Evolutionary conservation across 2,329 filamentous ascomycete genomes (phyloP).

Genomic region (Phaeosphaeriaceae sp.): DNA sequence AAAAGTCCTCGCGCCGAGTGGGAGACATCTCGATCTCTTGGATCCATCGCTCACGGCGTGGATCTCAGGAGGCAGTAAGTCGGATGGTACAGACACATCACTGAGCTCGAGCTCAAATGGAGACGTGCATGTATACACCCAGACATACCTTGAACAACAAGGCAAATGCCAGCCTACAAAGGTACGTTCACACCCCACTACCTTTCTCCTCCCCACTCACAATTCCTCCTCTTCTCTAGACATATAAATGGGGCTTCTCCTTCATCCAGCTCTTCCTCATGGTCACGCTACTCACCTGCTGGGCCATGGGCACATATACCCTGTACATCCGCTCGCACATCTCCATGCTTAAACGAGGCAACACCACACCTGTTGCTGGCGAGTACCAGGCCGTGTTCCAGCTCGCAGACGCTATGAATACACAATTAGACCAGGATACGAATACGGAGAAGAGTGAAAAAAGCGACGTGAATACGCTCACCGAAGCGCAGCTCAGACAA

Average conservation of each 20-base stretch:
- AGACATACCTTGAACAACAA: background rate
- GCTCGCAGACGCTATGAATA: conserved; percentile 25
- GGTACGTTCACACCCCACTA: background rate
- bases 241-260: conserved; percentile 35
- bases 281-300: conserved; percentile 18
- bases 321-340: conserved; percentile 20
- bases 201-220: conserved; percentile 2
- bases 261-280: conserved; percentile 27
- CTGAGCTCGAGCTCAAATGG: no score
- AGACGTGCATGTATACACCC: conserved; percentile 4
- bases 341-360: conserved; percentile 10
- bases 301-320: conserved; percentile 21
- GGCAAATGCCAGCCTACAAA: conserved; percentile 18
- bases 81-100: no score
- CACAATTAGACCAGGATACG: conserved; percentile 4
- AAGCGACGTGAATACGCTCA: background rate
- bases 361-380: conserved; percentile 13
- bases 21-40: no score
- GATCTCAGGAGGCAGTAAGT: conserved; percentile 1
- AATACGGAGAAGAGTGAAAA: conserved; percentile 1
- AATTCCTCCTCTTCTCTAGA: conserved; percentile 4
- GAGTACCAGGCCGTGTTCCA: conserved; percentile 29
- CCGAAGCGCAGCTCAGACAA: conserved; percentile 1
- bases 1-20: no score
- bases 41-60: conserved; percentile 4